phyloP scores from a whole-genome alignment of 352 stramenopile genomes.

The Peronospora belbahrii region DNA sequence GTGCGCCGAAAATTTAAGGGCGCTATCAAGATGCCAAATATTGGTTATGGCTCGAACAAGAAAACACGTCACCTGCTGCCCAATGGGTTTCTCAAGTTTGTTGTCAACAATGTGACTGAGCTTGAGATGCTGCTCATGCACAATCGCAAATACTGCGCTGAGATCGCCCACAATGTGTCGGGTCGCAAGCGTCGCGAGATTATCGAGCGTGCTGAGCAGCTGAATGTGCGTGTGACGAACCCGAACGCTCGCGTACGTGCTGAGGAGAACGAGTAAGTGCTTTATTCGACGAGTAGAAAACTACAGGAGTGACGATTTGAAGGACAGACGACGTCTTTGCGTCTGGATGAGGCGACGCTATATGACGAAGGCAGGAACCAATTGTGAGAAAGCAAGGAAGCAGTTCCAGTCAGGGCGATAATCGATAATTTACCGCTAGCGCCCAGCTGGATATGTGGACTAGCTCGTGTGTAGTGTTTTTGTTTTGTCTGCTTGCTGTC shows the following conservation, averaged over 20 bases:
- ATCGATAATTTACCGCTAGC: conserved; percentile 38
- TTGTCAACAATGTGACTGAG: conserved; percentile 97
- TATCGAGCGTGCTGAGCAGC: conserved; percentile 95
- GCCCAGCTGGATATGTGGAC: conserved; percentile 36
- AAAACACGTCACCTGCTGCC: conserved; percentile 97
- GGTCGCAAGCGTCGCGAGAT: conserved; percentile 95
- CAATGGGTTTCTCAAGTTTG: conserved; percentile 99
- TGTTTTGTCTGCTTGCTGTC: conserved; percentile 1
- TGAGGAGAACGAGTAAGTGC: conserved; percentile 92
- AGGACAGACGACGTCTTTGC: conserved; percentile 3
- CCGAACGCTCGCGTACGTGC: conserved; percentile 94
- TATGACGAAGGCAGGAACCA: conserved; percentile 32
- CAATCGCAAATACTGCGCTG: conserved; percentile 98
- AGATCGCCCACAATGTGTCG: conserved; percentile 98
- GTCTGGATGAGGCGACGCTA: conserved; percentile 18
- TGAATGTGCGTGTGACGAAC: conserved; percentile 98
- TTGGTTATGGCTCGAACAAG: conserved; percentile 99
- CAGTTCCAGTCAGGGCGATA: conserved; percentile 30
- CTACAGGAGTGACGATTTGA: conserved; percentile 20
- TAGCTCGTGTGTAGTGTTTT: conserved; percentile 25
- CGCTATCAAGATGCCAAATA: conserved; percentile 96
- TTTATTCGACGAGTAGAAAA: conserved; percentile 9
- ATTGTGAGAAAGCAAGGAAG: conserved; percentile 36
- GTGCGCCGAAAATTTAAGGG: conserved; percentile 99
- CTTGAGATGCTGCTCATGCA: conserved; percentile 93